Evolutionary conservation across 129 eudicot species (phyloP), one percentile per base, ranked within the genome.

Genomic region (Flaveria linearis): DNA sequence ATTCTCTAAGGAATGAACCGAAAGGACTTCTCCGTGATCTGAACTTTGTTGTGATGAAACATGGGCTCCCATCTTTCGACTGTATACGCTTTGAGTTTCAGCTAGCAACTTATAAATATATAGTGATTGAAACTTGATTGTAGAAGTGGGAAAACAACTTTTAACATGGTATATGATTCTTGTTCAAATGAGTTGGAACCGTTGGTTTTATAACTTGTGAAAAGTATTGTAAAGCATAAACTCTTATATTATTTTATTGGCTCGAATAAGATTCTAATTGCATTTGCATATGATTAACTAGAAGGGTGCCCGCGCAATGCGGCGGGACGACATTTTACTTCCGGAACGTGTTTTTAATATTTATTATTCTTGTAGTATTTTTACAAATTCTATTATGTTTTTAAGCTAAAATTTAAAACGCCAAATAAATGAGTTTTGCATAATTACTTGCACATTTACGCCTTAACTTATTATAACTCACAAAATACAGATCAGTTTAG

Each of bases 1-100:
- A 39, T 80, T 71, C 0, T 84, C 62, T 50, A 79, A 53, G 11
- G 93, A 87, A 84, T 84, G 88, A 79, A 90, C 80, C 50, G 83
- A 78, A 26, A 78, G 77, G 18, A 88, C 84, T 68, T 74, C 53
- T 71, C 82, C 69, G 69, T 68, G 25, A 57, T 64, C 56, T 49
- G 84, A 46, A 39, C 69, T 47, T 56, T 77, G 78, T 57, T 36
- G 57, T 13, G 82, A 7, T n/a, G 86, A 82, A 67, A 57, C 13
- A 7, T 55, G 76, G 8, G 43, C 75, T 36, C 80, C 86, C 86
- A 82, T 82, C 51, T 72, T 72, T 75, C 77, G 62, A 50, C 55
- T 41, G 42, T 52, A 51, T 50, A 51, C 33, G 26, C n/a, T 69
- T n/a, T 20, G 22, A 75, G 51, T 46, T 52, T 26, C 53, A 51